Evolutionary conservation across 2,329 filamentous ascomycete species (phyloP).

Genomic region (Exophiala sp.): DNA sequence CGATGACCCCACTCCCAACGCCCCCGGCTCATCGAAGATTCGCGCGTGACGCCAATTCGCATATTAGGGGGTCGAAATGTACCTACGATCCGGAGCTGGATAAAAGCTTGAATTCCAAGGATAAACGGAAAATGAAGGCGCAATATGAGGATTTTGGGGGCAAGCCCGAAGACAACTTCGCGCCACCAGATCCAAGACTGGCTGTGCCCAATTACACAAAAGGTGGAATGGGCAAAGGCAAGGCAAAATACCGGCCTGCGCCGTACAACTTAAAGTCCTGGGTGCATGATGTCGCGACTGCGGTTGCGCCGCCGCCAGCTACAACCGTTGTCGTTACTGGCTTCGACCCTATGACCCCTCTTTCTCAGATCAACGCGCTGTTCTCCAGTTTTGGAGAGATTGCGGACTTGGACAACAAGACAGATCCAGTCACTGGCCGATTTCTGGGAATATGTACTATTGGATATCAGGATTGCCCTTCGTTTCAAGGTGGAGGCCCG

Average conservation of each 20-base stretch:
- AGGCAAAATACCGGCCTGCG: slow-evolving; percentile 65
- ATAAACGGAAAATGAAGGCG: slow-evolving; percentile 44
- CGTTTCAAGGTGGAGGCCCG: slow-evolving; percentile 46
- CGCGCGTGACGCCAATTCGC: slow-evolving; percentile 47
- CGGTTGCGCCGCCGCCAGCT: slow-evolving; percentile 73
- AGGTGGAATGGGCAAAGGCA: slow-evolving; percentile 58
- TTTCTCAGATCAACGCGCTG: slow-evolving; percentile 63
- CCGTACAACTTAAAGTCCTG: slow-evolving; percentile 77
- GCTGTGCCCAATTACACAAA: slow-evolving; percentile 58
- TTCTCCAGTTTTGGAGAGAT: slow-evolving; percentile 83
- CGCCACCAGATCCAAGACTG: slow-evolving; percentile 75
- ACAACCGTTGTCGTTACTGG: slow-evolving; percentile 89
- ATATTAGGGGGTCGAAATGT: slow-evolving; percentile 53
- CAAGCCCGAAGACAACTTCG: slow-evolving; percentile 67
- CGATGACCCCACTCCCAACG: slow-evolving; percentile 40
- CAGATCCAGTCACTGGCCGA: slow-evolving; percentile 88
- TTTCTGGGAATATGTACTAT: slow-evolving; percentile 92
- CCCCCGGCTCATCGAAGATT: slow-evolving; percentile 43
- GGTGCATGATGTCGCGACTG: slow-evolving; percentile 71
- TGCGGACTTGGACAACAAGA: slow-evolving; percentile 84
- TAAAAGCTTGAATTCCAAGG: slow-evolving; percentile 52
- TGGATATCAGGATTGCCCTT: slow-evolving; percentile 68
- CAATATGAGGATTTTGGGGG: slow-evolving; percentile 49
- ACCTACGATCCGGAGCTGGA: slow-evolving; percentile 60
- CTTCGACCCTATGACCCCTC: slow-evolving; percentile 65